Conservation (phyloP, 306 rosid genomes). For the Cicer pinnatifidum region DNA sequence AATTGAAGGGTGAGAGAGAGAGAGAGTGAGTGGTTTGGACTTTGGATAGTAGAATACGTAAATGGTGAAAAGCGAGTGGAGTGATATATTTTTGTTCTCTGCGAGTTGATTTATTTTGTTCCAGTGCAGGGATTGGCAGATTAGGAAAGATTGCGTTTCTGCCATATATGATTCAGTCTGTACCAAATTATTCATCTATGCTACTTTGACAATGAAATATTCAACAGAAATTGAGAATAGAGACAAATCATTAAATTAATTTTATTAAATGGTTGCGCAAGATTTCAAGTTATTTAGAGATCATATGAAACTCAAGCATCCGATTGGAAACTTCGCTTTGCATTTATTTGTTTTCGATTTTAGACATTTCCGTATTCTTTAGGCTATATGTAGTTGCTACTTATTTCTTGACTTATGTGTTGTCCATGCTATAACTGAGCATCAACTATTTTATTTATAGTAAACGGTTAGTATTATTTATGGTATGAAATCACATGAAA, state of each 20-base stretch:
- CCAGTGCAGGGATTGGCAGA: slow-evolving; percentile 39
- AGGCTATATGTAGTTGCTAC: too few relatives aligned
- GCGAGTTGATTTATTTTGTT: slow-evolving; percentile 29
- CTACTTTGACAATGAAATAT: slow-evolving; percentile 32
- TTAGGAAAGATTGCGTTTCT: slow-evolving; percentile 55
- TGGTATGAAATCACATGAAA: too few relatives aligned
- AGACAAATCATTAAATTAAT: neutral
- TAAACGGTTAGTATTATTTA: too few relatives aligned
- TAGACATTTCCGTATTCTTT: too few relatives aligned
- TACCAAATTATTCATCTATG: slow-evolving; percentile 33
- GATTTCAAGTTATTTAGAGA: too few relatives aligned
- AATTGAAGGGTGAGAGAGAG: neutral
- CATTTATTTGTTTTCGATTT: too few relatives aligned
- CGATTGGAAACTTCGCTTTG: too few relatives aligned
- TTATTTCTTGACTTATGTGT: too few relatives aligned
- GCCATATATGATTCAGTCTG: slow-evolving; percentile 46
- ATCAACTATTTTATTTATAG: too few relatives aligned
- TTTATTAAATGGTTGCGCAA: neutral
- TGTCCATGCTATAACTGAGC: too few relatives aligned
- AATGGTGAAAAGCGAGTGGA: slow-evolving; percentile 34
- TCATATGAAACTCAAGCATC: too few relatives aligned
- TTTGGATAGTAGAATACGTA: slow-evolving; percentile 51
- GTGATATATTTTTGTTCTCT: slow-evolving; percentile 18
- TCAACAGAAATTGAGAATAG: neutral
- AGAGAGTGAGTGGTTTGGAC: neutral